Conservation (phyloP, 2,329 filamentous ascomycete species). For the Coniella lustricola region DNA sequence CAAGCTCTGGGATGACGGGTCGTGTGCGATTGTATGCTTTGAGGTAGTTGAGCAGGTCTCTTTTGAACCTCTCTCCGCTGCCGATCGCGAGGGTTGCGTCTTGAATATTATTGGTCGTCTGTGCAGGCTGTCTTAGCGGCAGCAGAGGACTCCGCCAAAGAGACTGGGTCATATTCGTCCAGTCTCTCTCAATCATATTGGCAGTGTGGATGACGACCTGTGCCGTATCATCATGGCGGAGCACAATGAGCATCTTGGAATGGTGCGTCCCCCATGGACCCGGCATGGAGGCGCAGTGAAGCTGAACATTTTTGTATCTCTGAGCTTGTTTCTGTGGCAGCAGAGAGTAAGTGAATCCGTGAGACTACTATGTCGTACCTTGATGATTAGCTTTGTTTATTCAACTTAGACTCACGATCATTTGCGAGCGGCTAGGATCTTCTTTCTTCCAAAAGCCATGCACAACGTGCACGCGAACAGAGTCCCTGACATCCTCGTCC, state of each 20-base stretch:
- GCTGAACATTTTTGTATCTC: slow-evolving; percentile 58
- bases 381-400: not conserved
- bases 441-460: slow-evolving; percentile 64
- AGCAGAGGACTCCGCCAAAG: slow-evolving; percentile 72
- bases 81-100: slow-evolving; percentile 34
- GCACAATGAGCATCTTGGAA: slow-evolving; percentile 78
- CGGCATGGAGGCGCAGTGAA: slow-evolving; percentile 71
- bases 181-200: slow-evolving; percentile 85
- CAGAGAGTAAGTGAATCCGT: not conserved
- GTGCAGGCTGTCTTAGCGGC: slow-evolving; percentile 33
- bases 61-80: slow-evolving; percentile 65
- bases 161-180: slow-evolving; percentile 81
- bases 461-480: slow-evolving; percentile 48
- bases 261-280: slow-evolving; percentile 83
- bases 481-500: slow-evolving; percentile 40
- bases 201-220: slow-evolving; percentile 83
- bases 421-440: slow-evolving; percentile 46
- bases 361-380: not conserved
- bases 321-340: slow-evolving; percentile 49
- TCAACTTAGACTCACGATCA: slow-evolving; percentile 49
- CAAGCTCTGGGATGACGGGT: slow-evolving; percentile 46
- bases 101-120: too few relatives aligned
- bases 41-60: slow-evolving; percentile 67
- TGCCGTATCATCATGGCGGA: slow-evolving; percentile 68
- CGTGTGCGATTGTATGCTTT: slow-evolving; percentile 56